Evolutionary conservation across 495 filamentous ascomycete genomes (phyloP).

Genomic region (Aspergillus taichungensis): DNA sequence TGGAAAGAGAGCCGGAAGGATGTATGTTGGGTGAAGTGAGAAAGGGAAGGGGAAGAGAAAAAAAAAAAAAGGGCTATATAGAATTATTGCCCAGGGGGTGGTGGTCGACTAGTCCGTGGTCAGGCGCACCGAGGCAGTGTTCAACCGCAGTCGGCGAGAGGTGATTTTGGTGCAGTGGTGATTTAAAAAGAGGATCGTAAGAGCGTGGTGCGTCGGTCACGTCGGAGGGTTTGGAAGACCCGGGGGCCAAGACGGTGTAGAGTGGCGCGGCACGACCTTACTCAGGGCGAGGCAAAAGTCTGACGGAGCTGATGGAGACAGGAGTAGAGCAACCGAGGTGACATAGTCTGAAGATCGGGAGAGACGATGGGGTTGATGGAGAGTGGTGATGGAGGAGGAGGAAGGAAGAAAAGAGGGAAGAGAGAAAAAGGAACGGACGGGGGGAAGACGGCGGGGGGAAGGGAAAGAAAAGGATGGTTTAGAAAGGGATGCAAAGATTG

Average conservation of each 20-base stretch:
- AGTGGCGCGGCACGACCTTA: constrained; percentile 12
- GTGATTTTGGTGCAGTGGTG: not conserved
- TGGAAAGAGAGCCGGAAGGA: not conserved
- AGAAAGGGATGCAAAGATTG: constrained; percentile 12
- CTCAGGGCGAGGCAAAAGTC: constrained; percentile 20
- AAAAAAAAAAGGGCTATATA: not conserved
- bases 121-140: not conserved
- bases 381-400: constrained; percentile 10
- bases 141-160: not conserved
- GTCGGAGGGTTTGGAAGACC: not conserved
- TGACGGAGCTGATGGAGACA: constrained; percentile 14
- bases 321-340: constrained; percentile 15
- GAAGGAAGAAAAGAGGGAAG: constrained; percentile 9
- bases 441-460: constrained; percentile 15
- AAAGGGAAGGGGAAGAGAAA: not conserved
- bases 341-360: constrained; percentile 18
- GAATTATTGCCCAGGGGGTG: not conserved
- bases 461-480: constrained; percentile 17
- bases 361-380: constrained; percentile 7
- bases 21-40: too few species aligned
- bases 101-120: too few species aligned
- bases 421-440: constrained; percentile 12
- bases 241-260: not conserved
- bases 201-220: not conserved
- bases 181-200: not conserved